Conservation (phyloP, 1,139 yeast genomes). For the Nakaseomyces sp. region DNA sequence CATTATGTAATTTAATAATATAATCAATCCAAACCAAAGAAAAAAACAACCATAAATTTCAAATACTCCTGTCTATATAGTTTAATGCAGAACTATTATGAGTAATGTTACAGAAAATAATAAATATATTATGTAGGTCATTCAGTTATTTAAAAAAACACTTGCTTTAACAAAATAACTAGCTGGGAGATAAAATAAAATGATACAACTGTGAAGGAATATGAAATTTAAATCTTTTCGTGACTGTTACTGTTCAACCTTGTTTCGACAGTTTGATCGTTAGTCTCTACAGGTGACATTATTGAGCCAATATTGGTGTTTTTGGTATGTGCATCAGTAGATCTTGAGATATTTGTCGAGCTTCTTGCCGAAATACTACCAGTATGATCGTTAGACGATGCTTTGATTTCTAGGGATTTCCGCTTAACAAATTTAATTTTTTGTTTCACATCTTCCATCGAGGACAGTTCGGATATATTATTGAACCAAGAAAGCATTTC, state of each 20-base stretch:
- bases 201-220: neutral
- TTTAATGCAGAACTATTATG: too few relatives aligned
- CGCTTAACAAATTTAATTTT: conserved; percentile 23
- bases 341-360: conserved; percentile 8
- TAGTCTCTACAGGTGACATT: conserved; percentile 9
- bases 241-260: neutral
- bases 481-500: conserved; percentile 78
- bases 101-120: neutral
- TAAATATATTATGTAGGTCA: too few relatives aligned
- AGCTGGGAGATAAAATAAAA: too few relatives aligned
- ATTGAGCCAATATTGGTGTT: conserved; percentile 5
- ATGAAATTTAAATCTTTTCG: neutral
- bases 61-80: too few relatives aligned
- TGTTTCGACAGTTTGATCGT: neutral
- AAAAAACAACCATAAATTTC: too few relatives aligned
- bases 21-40: neutral
- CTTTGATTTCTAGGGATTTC: conserved; percentile 14
- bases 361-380: neutral
- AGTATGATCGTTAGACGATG: conserved; percentile 7
- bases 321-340: conserved; percentile 2
- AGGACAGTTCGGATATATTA: conserved; percentile 55
- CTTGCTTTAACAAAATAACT: too few relatives aligned
- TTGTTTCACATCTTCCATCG: conserved; percentile 21
- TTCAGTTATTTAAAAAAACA: too few relatives aligned
- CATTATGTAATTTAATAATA: conserved; percentile 1